These are phyloP conservation scores for Tulasnella calospora DNA, from an alignment of 768 basidiomycete species.

Conservation along the genomic window DNA sequence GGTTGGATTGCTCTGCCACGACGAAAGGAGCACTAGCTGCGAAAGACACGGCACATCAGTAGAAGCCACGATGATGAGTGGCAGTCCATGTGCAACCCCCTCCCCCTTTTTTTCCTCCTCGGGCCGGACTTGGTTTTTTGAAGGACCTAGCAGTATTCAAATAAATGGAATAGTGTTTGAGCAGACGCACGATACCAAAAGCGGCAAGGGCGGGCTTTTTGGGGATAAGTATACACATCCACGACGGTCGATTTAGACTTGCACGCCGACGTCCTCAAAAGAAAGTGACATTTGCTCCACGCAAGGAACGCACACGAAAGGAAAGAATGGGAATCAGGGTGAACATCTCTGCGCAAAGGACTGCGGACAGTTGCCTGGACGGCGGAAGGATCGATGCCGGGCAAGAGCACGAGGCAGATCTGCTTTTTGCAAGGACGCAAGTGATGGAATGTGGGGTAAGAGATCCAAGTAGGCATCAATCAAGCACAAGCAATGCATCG, in stretches of 20 bases:
- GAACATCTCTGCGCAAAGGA: neutral
- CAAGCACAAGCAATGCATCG: neutral
- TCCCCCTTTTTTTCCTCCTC: neutral
- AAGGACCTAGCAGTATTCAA: neutral
- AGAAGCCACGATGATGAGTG: neutral
- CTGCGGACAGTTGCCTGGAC: neutral
- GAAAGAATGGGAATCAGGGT: neutral
- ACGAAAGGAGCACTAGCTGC: slow-evolving; percentile 7
- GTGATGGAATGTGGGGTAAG: neutral
- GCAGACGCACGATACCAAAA: neutral
- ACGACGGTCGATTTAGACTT: neutral
- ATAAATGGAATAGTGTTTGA: neutral
- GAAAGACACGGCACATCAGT: neutral
- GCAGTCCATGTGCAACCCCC: neutral
- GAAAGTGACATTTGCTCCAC: neutral
- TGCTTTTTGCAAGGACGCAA: neutral
- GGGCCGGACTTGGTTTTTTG: neutral
- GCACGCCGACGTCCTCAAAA: neutral
- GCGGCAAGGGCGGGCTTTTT: neutral
- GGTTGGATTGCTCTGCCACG: slow-evolving; percentile 52
- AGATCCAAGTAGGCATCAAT: neutral
- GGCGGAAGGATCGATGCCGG: neutral
- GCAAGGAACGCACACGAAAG: neutral
- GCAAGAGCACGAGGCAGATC: neutral
- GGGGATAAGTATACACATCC: neutral